Percentiles rank a stretch among this genome's conserved stretches.
These are phyloP conservation scores for Zygosaccharomyces gambellarensis DNA, from an alignment of 805 yeast species.

Conservation along the genomic window DNA sequence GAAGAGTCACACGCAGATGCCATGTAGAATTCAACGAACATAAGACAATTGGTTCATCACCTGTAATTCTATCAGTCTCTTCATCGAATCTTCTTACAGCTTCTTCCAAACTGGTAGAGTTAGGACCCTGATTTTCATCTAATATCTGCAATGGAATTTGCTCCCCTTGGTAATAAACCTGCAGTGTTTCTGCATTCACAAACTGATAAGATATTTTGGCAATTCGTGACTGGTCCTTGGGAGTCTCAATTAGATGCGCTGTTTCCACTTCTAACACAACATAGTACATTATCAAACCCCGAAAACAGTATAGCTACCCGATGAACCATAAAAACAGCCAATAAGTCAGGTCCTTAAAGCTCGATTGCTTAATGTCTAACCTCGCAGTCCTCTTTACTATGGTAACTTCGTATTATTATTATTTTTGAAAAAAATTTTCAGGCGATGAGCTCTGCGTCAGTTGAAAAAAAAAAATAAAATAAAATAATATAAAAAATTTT, in stretches of 20 bases:
- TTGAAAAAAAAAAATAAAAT: not conserved
- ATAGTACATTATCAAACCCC: slow-evolving; percentile 20
- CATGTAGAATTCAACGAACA: slow-evolving; percentile 60
- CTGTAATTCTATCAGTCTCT: slow-evolving; percentile 42
- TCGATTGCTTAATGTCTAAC: not conserved
- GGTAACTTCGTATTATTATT: not conserved
- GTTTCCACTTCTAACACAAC: slow-evolving; percentile 26
- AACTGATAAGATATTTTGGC: slow-evolving; percentile 65
- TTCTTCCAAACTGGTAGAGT: slow-evolving; percentile 46
- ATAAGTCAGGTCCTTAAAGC: not conserved
- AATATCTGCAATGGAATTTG: slow-evolving; percentile 48
- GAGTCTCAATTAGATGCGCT: slow-evolving; percentile 22
- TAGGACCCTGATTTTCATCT: slow-evolving; percentile 46
- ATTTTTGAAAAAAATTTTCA: slow-evolving; percentile 2
- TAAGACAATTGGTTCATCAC: slow-evolving; percentile 48
- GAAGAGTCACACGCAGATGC: slow-evolving; percentile 71
- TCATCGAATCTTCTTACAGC: slow-evolving; percentile 54
- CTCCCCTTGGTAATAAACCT: slow-evolving; percentile 40
- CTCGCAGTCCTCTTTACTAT: not conserved
- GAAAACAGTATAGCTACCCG: not conserved
- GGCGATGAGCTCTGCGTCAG: slow-evolving; percentile 7
- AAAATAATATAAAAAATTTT: not conserved
- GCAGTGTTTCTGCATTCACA: slow-evolving; percentile 49
- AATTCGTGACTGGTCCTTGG: slow-evolving; percentile 62
- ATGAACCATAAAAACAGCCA: not conserved